phyloP scores from a whole-genome alignment of 2,329 filamentous ascomycete species.

The Phoma sp. region DNA sequence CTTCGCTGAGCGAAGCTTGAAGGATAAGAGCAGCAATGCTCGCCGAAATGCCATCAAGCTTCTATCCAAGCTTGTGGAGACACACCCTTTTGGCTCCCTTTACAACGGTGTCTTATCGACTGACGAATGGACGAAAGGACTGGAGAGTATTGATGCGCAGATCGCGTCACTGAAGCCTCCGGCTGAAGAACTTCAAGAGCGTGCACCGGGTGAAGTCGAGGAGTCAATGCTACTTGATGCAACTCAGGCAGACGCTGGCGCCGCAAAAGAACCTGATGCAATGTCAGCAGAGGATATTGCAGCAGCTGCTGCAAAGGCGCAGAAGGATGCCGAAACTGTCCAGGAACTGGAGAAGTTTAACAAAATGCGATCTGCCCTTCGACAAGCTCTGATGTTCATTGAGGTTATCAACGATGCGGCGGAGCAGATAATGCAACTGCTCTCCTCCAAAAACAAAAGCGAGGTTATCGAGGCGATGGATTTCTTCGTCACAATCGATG shows the following conservation, averaged over 20 bases:
- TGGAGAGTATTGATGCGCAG: slow-evolving; percentile 83
- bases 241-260: slow-evolving; percentile 69
- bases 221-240: slow-evolving; percentile 83
- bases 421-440: slow-evolving; percentile 78
- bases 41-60: slow-evolving; percentile 94
- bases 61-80: slow-evolving; percentile 84
- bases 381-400: slow-evolving; percentile 93
- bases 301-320: slow-evolving; percentile 76
- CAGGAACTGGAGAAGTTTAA: slow-evolving; percentile 88
- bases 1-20: slow-evolving; percentile 83
- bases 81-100: slow-evolving; percentile 74
- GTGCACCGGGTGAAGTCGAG: slow-evolving; percentile 71
- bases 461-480: slow-evolving; percentile 99
- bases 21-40: slow-evolving; percentile 98
- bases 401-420: slow-evolving; percentile 87
- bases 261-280: slow-evolving; percentile 60
- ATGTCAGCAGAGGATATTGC: slow-evolving; percentile 82
- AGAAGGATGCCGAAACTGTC: slow-evolving; percentile 85
- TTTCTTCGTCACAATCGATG: slow-evolving; percentile 93
- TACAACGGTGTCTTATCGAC: slow-evolving; percentile 79
- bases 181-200: slow-evolving; percentile 72
- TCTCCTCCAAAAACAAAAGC: slow-evolving; percentile 95
- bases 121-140: slow-evolving; percentile 82
- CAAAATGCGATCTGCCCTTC: slow-evolving; percentile 86
- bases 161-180: slow-evolving; percentile 82